Evolutionary conservation across 1,284 basidiomycete genomes (phyloP), one percentile per base, ranked within the genome.

Genomic region (Pseudozyma pruni): DNA sequence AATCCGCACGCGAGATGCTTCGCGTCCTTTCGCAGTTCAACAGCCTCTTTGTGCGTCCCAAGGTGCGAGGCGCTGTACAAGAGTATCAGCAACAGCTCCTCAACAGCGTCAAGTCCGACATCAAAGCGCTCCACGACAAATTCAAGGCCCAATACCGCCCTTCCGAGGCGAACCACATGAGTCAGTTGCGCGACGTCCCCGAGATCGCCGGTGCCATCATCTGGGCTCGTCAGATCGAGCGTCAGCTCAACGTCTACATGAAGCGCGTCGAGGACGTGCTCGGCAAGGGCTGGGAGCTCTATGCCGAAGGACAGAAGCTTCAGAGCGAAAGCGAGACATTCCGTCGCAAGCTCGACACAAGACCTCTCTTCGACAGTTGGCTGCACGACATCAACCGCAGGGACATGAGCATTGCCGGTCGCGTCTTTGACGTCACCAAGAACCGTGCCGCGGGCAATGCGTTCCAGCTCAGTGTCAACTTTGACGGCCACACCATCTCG

Each of bases 1-100:
- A 93, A 46, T 98, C 96, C 79, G 95, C 96, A 2, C 95, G 96
- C 80, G 95, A 98, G 85, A 98, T 98, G 94, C 98, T 99, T 84
- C 88, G 94, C 51, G 95, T 98, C 43, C 95, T 99, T 83, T 95
- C 93, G 6, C 96, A 96, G 84, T 98, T 98, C 86, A 98, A 98
- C 83, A 92, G 92, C 1, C 85, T 98, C 31, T 98, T 99, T 81
- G 94, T 98, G 31, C 87, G 96, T 61, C 95, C 94, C n/a, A 98
- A 98, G 58, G 78, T 49, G 37, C 58, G 48, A 17, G 94, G 95
- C 69, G 94, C 95, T 37, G 97, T 98, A 58, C 93, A 97, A 87
- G 96, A 98, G 83, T 98, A 98, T 80, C 96, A 98, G 83, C 96
- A 94, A 1, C 94, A 83, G 71, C 76, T 82, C 17, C 73, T 82